Evolutionary conservation across 2,329 filamentous ascomycete genomes (phyloP), one percentile per base, ranked within the genome.

Genomic region (Diaporthe citri): DNA sequence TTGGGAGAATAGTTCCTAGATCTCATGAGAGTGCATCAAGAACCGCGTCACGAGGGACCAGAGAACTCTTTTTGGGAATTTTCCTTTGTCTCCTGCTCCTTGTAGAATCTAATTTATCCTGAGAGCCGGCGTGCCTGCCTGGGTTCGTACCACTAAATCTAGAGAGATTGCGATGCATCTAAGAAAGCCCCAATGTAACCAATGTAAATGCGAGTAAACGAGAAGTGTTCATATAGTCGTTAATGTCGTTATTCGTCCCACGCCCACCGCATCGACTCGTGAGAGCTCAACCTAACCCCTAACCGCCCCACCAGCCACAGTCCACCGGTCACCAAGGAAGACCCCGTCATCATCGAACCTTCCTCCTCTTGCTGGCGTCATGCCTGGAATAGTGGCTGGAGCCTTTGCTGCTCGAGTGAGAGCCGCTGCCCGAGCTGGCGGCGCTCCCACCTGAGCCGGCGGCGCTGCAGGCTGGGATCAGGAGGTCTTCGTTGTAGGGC

Each of bases 1-100:
- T 1, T 91, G 89, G 89, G 80, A 84, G 48, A 83, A 80, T 60
- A 77, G 70, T 46, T 64, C 57, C 51, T 51, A 10, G 48, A 25
- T 48, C 46, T 43, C 46, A 25, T 6, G 12, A 28, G 17, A 28
- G 48, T 10, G 9, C 8, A 17, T 15, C 1, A 52, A 7, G 5
- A 13, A 52, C 6, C 6, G 41, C n/a, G 1, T 48, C 25, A 28
- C 34, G 62, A 25, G 6, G 20, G 15, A 25, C 13, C 7, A 59
- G 12, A 51, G 17, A n/a, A 39, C 25, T 78, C 72, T 79, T 56
- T 56, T 70, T 48, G 13, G n/a, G 20, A 36, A 28, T 7, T 6
- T 28, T 15, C 39, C 17, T 12, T 56, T 59, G n/a, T 51, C 25
- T 34, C 12, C 6, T 43, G 41, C 51, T 71, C 67, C 28, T 48